These are phyloP conservation scores for Sugiyamaella novakii DNA, from an alignment of 1,139 yeast species.

Conservation along the genomic window DNA sequence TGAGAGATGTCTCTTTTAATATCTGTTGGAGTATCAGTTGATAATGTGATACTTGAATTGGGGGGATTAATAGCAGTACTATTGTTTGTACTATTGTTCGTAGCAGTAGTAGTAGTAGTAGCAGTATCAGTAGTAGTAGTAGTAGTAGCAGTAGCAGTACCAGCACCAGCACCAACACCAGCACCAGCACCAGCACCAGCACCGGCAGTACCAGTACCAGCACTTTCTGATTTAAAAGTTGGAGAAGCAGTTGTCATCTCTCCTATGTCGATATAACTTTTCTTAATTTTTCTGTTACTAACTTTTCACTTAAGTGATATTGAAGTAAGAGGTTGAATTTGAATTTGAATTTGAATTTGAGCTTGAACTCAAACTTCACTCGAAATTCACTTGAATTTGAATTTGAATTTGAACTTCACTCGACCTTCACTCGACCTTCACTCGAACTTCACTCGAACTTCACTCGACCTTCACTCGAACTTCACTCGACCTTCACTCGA, in stretches of 20 bases:
- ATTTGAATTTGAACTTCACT: too few relatives aligned
- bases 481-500: too few relatives aligned
- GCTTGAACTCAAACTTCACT: too few relatives aligned
- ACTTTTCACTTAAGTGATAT: not conserved
- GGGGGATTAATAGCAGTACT: not conserved
- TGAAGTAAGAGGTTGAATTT: too few relatives aligned
- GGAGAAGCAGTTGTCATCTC: slow-evolving; percentile 18
- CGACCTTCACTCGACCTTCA: too few relatives aligned
- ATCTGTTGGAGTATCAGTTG: not conserved
- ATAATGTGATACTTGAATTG: too few relatives aligned
- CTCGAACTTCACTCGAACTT: too few relatives aligned
- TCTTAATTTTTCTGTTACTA: too few relatives aligned
- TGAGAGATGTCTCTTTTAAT: slow-evolving; percentile 4
- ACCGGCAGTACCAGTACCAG: not conserved
- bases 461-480: too few relatives aligned
- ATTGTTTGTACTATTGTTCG: not conserved
- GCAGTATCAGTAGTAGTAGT: not conserved
- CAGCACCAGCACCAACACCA: not conserved
- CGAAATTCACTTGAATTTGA: too few relatives aligned
- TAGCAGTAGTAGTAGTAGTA: slow-evolving; percentile 1
- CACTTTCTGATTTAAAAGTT: slow-evolving; percentile 8
- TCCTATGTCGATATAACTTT: too few relatives aligned
- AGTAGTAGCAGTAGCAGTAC: not conserved
- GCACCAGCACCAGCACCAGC: not conserved
- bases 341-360: too few relatives aligned